Evolutionary conservation across 2,329 filamentous ascomycete species (phyloP).

Genomic region (Tolypocladium sp.): DNA sequence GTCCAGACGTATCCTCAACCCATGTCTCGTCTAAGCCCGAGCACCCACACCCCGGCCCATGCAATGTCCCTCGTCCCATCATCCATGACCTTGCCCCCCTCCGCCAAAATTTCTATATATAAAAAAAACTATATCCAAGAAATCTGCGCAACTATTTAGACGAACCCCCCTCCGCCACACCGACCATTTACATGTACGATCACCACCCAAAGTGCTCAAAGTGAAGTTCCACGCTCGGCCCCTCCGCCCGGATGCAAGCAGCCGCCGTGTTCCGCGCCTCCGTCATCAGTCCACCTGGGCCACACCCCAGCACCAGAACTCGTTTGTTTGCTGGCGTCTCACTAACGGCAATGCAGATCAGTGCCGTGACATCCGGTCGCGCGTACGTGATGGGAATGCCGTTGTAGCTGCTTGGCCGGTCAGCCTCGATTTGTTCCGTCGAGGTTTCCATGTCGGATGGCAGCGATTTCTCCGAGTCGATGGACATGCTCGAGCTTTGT

Average conservation of each 20-base stretch:
- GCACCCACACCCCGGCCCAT: neutral
- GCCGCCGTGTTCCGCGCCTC: constrained; percentile 31
- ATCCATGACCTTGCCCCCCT: no score
- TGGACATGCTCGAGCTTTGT: neutral
- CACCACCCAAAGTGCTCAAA: constrained; percentile 39
- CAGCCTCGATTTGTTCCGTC: neutral
- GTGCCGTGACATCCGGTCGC: constrained; percentile 25
- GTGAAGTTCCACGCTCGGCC: constrained; percentile 37
- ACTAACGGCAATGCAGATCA: constrained; percentile 24
- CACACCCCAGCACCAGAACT: constrained; percentile 36
- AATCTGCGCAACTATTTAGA: neutral
- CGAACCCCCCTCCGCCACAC: neutral
- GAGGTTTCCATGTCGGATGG: constrained; percentile 9
- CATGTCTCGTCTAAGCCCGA: neutral
- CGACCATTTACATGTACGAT: neutral
- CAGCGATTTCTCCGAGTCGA: constrained; percentile 9
- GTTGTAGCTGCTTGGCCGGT: neutral
- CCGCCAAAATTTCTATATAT: no score
- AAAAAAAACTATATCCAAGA: neutral
- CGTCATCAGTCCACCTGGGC: constrained; percentile 31
- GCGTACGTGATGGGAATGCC: constrained; percentile 17
- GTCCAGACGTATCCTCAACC: neutral
- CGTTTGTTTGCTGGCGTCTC: constrained; percentile 18
- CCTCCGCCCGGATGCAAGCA: constrained; percentile 25
- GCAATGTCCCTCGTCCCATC: neutral